Evolutionary conservation across 495 filamentous ascomycete species (phyloP), one percentile per base, ranked within the genome.

Genomic region (Xylaria curta): DNA sequence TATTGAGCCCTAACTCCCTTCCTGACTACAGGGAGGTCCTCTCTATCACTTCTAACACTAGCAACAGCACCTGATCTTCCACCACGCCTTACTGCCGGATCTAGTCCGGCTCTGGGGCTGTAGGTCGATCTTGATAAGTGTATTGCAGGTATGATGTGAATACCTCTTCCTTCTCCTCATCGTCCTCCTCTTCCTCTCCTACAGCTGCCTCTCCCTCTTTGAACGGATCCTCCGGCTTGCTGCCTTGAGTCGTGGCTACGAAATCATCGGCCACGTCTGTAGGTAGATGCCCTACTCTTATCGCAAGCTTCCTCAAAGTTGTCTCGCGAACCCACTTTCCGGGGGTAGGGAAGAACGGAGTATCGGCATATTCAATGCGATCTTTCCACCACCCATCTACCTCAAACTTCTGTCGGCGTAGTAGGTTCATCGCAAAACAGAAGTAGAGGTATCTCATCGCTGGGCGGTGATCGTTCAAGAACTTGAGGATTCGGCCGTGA

Each of bases 331-430:
- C 49, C 65, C 65, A 38, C 15, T 66, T 66, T 8, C 63, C 46
- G 36, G 63, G 65, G 10, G 65, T 40, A 19, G 65, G 38, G 15
- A 56, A 67, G n/a, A 67, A 67, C 8, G 47, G 65, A 12, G 13
- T 40, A 46, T 67, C 28, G 17, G 26, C 33, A 47, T 56, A 19
- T 53, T 1, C n/a, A 31, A 67, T 46, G 7, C 65, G 65, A 42
- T 67, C 47, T 42, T 12, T 44, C 65, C 47, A 51, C 65, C 65
- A 67, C 4, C 65, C 65, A 40, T 67, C 21, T 24, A 67, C 49
- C 21, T 36, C 33, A 15, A 38, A 56, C 65, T 17, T 53, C n/a
- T 67, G 40, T n/a, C 65, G 21, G 17, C 65, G 65, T 1, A 54
- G 33, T 17, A 67, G 2, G 26, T 53, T 56, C 10, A 67, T 54